phyloP scores from a whole-genome alignment of 768 basidiomycete species.

The Rossbeevera mucosa region DNA sequence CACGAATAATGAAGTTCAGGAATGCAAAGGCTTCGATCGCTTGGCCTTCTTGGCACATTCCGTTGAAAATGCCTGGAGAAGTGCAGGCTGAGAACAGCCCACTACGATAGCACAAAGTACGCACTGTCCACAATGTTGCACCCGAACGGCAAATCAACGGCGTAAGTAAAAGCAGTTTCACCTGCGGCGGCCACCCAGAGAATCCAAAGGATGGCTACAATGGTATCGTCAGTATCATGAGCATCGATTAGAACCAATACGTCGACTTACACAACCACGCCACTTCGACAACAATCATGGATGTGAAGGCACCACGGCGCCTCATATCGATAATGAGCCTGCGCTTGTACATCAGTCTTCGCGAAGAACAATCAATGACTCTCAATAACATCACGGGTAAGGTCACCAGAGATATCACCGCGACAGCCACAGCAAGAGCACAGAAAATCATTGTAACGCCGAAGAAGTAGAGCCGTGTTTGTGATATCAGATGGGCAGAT shows the following conservation, averaged over 20 bases:
- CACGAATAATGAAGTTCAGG: constrained; percentile 34
- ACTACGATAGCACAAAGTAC: background rate
- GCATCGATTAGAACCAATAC: background rate
- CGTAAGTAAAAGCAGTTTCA: constrained; percentile 14
- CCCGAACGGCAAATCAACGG: constrained; percentile 7
- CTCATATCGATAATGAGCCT: constrained; percentile 35
- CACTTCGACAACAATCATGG: constrained; percentile 37
- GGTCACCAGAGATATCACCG: constrained; percentile 26
- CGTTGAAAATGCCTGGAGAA: constrained; percentile 6
- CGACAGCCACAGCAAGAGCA: constrained; percentile 28
- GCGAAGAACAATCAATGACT: background rate
- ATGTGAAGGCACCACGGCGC: constrained; percentile 36
- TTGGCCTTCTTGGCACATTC: constrained; percentile 28
- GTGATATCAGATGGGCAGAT: constrained; percentile 24
- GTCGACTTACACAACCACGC: constrained; percentile 33
- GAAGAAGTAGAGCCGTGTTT: constrained; percentile 11
- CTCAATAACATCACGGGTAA: constrained; percentile 26
- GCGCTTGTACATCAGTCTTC: background rate
- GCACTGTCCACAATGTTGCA: constrained; percentile 7
- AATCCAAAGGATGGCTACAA: constrained; percentile 32
- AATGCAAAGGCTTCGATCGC: constrained; percentile 35
- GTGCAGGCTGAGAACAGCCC: background rate
- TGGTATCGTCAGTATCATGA: background rate
- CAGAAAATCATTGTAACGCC: constrained; percentile 17
- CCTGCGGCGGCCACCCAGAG: constrained; percentile 39